Evolutionary conservation across 179 eudicot species (phyloP), one percentile per base, ranked within the genome.

Genomic region (Spergularia azorica): DNA sequence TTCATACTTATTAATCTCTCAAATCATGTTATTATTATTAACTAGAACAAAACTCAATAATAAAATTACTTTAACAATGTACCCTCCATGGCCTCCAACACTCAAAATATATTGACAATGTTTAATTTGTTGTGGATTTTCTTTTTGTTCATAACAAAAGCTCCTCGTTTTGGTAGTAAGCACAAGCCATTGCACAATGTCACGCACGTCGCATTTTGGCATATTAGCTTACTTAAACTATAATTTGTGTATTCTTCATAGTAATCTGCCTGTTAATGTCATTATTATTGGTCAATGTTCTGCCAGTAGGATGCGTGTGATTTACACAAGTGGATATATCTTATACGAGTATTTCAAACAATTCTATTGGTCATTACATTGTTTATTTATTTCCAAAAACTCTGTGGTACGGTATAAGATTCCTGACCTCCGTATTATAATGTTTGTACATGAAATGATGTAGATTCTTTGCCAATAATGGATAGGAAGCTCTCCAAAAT

Each of bases 251-350:
- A 36, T 36, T 36, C 4, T 36, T 36, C 0, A 36, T 36, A 36
- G 39, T 36, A 36, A 36, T 36, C 39, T 36, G 39, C 5, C 14
- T 21, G 46, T 32, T 32, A 63, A 63, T 63, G 46, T 26, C 43
- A 63, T 32, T 63, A 63, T 63, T 63, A 26, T 15, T 63, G 67
- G n/a, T 32, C 67, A 26, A 36, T 63, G 38, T 26, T 67, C 3
- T 4, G 48, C 48, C 41, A 39, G 69, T 65, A 26, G 71, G 55
- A 43, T 67, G 72, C 72, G 5, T 68, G 16, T 68, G 17, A 20
- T 68, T 18, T 50, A 38, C 5, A 41, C 70, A 39, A 43, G 70
- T 66, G 51, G 69, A 39, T 15, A 39, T 6, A n/a, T 64, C 39
- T 36, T 36, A 36, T 36, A 36, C 39, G 46, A 64, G 38, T 65